These are phyloP conservation scores for Astrephomene gubernaculifera DNA, from an alignment of 139 green algal species.

Conservation along the genomic window DNA sequence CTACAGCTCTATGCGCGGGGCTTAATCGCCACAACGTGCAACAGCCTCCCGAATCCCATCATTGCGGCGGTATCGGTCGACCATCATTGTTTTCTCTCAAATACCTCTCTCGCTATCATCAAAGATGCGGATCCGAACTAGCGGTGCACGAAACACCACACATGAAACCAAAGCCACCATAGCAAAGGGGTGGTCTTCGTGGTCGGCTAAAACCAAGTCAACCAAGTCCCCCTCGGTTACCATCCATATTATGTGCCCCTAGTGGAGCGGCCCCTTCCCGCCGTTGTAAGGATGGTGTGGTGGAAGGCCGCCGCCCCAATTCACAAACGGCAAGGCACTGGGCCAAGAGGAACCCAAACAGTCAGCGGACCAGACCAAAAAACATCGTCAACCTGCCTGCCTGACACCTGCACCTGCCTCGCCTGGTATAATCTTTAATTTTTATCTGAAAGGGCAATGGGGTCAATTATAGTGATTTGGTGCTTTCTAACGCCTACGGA, in stretches of 20 bases:
- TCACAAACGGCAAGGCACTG: neutral
- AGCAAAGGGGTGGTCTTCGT: neutral
- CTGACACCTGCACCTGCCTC: constrained; percentile 26
- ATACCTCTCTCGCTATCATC: neutral
- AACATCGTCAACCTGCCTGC: constrained; percentile 7
- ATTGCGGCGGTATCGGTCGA: neutral
- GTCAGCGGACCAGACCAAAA: neutral
- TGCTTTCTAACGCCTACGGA: constrained; percentile 2
- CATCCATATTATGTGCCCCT: neutral
- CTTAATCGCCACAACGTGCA: neutral
- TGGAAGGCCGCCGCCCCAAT: neutral
- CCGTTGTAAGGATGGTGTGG: neutral
- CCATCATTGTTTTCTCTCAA: neutral
- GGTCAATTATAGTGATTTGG: neutral
- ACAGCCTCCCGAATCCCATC: neutral
- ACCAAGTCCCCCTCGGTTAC: neutral
- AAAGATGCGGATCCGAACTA: neutral
- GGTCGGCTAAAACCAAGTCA: neutral
- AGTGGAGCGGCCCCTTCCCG: neutral
- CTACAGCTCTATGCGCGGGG: too few relatives aligned
- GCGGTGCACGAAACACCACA: neutral
- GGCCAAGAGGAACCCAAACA: constrained; percentile 16
- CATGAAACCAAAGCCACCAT: neutral
- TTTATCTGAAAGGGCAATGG: constrained; percentile 13
- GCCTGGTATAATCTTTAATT: constrained; percentile 14